Evolutionary conservation across 345 rosid genomes (phyloP).

Genomic region (Noccaea bulbosa): DNA sequence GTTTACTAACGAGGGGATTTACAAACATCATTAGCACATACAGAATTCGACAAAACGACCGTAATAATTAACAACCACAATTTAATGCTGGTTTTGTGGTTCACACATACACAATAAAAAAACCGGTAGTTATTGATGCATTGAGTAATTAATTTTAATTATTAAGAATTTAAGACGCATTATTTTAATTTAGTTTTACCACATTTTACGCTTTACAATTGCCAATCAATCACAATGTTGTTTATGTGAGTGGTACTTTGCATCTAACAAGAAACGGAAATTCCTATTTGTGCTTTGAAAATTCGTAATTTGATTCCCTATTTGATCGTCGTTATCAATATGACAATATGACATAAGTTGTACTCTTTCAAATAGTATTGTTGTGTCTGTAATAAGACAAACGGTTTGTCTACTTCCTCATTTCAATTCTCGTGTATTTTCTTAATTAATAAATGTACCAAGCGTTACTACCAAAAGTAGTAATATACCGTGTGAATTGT

Average conservation of each 20-base stretch:
- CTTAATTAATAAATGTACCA: background rate
- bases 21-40: background rate
- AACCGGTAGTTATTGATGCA: background rate
- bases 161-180: background rate
- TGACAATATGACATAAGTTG: constrained; percentile 22
- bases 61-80: constrained; percentile 19
- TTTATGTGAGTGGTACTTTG: constrained; percentile 27
- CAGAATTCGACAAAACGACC: background rate
- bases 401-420: constrained; percentile 7
- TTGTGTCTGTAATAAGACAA: constrained; percentile 4
- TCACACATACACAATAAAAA: background rate
- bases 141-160: background rate
- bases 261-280: constrained; percentile 12
- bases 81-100: constrained; percentile 35
- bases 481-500: background rate
- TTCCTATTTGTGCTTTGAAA: constrained; percentile 13
- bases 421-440: constrained; percentile 8
- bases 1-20: constrained; percentile 1
- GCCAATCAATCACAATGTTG: constrained; percentile 18
- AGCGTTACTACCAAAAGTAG: background rate
- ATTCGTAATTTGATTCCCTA: background rate
- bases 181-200: background rate
- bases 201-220: constrained; percentile 6
- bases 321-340: constrained; percentile 22
- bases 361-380: background rate